A percentile compares a stretch with the other conserved stretches of the same genome.
These are phyloP conservation scores for Hyaloscypha bicolor DNA, from an alignment of 495 filamentous ascomycete species.

Conservation along the genomic window DNA sequence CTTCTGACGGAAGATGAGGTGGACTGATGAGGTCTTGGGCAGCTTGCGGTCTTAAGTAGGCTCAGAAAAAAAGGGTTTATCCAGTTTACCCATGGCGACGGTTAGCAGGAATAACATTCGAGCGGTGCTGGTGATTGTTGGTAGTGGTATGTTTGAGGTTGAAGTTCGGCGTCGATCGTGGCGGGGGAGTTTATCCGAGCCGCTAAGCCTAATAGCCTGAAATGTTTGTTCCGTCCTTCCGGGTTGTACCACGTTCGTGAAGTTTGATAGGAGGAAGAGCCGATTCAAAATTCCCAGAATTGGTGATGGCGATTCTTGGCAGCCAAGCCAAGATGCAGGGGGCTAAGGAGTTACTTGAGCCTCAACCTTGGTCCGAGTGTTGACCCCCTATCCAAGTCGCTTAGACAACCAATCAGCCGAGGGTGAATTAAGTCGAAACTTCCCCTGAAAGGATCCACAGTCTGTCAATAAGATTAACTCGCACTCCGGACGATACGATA, in stretches of 20 bases:
- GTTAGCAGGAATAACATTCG: slow-evolving; percentile 2
- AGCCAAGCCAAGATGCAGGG: too few species aligned
- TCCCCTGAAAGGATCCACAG: too few species aligned
- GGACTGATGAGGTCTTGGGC: neutral
- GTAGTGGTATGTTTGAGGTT: neutral
- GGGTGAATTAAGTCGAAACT: too few species aligned
- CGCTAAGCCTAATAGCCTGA: slow-evolving; percentile 3
- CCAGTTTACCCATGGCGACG: slow-evolving; percentile 7
- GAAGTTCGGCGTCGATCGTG: neutral
- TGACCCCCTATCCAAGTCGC: too few species aligned
- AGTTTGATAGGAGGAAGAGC: too few species aligned
- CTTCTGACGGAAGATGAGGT: neutral
- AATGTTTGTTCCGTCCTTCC: neutral
- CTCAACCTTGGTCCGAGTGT: too few species aligned
- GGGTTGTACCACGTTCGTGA: neutral
- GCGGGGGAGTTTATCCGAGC: slow-evolving; percentile 6
- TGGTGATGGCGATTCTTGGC: too few species aligned
- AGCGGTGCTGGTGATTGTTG: neutral
- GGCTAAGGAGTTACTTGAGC: too few species aligned
- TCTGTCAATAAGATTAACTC: too few species aligned
- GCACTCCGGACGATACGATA: too few species aligned
- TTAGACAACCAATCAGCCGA: too few species aligned
- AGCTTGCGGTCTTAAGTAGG: slow-evolving; percentile 1
- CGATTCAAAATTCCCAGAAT: too few species aligned
- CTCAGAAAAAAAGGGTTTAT: neutral